phyloP scores from a whole-genome alignment of 1,139 yeast species.

The Magnusiomyces fungicola region DNA sequence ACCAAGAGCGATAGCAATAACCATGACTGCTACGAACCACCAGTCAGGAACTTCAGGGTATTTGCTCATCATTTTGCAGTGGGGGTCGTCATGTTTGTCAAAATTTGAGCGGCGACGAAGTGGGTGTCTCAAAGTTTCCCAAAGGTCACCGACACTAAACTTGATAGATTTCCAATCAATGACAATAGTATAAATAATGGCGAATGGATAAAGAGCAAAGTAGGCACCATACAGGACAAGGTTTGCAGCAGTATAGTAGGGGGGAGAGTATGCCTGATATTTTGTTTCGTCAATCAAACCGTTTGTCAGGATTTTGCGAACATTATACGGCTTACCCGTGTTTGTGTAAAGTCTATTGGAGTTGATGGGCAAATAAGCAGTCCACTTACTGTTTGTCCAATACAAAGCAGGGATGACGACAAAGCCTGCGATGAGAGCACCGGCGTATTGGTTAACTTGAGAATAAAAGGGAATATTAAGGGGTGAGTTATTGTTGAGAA shows the following conservation, averaged over 20 bases:
- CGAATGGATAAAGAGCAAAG: conserved; percentile 28
- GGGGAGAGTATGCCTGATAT: conserved; percentile 40
- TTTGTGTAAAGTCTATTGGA: conserved; percentile 43
- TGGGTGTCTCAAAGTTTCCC: conserved; percentile 27
- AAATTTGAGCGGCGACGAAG: conserved; percentile 31
- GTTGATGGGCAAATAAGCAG: conserved; percentile 50
- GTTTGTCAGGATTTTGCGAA: conserved; percentile 38
- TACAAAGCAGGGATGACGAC: conserved; percentile 40
- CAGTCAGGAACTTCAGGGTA: conserved; percentile 60
- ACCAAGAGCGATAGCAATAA: conserved; percentile 48
- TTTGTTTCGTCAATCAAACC: conserved; percentile 31
- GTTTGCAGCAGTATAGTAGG: conserved; percentile 39
- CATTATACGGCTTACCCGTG: conserved; percentile 40
- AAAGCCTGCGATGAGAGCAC: conserved; percentile 38
- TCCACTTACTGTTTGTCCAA: conserved; percentile 45
- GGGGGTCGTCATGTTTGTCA: conserved; percentile 17
- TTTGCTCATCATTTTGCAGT: conserved; percentile 39
- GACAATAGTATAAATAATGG: conserved; percentile 21
- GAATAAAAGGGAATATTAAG: conserved; percentile 45
- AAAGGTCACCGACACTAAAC: conserved; percentile 9
- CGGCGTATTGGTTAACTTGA: conserved; percentile 37
- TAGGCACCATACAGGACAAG: conserved; percentile 33
- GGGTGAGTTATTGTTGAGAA: conserved; percentile 34
- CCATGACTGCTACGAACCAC: conserved; percentile 43
- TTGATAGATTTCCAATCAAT: conserved; percentile 19